Base-by-base conservation (phyloP, 768 basidiomycete genomes). In the Tricholoma furcatifolium region DNA sequence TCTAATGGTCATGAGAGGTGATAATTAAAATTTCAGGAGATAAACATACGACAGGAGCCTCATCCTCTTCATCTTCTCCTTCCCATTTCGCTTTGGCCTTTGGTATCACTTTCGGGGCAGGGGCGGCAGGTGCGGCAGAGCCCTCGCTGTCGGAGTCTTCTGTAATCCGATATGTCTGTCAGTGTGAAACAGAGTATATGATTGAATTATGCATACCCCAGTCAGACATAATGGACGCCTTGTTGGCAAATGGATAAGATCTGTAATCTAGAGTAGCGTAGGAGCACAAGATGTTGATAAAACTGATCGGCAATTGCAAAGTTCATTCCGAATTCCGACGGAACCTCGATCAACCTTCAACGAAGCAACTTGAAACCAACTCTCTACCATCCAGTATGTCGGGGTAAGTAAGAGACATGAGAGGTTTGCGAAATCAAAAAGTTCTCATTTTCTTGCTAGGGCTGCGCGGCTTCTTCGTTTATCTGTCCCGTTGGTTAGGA, bases 31-130 rank as follows among this genome's bases (percentile, higher is more conserved):
- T n/a, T n/a, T n/a, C n/a, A 34, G 27, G 54, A 32, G 39, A 30
- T 44, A 41, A 38, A 79, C 89, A 62, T 64, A 95, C 93, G 47
- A 84, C 89, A 38, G 88, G 89, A 2, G 58, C 72, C n/a, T 85
- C 82, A 11, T 85, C 85, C 0, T 95, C 93, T 63, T 90, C 90
- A 63, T 97, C 95, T 68, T 98, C 95, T 43, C 90, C 95, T 56
- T 86, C 88, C 87, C 90, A 97, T 70, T 88, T 91, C 54, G 72
- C 78, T 67, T 80, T 85, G 49, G 36, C 57, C 64, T 70, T 51
- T 54, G 66, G 54, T 17, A 51, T 54, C 6, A 61, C 46, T 45
- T 67, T 72, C 10, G 62, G 57, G 8, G 64, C 59, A 14, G 57
- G 57, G 15, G 63, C 55, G 12, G 61, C 53, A 39, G 63, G 63